A percentile compares a stretch with the other conserved stretches of the same genome.
These are phyloP conservation scores for Malassezia equina DNA, from an alignment of 1,284 basidiomycete genomes.

Conservation along the genomic window DNA sequence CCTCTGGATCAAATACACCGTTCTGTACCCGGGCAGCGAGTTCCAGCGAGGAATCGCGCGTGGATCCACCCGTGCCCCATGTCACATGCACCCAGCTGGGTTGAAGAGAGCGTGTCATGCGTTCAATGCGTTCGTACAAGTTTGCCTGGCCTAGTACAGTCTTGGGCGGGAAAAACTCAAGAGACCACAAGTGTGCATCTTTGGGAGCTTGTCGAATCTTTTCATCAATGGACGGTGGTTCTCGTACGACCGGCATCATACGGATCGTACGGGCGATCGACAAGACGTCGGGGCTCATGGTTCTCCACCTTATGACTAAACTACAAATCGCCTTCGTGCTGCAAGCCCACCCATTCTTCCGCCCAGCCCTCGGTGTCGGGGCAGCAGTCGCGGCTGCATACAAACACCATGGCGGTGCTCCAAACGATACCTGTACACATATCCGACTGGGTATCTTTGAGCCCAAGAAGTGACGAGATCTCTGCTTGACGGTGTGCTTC, in stretches of 20 bases:
- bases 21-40: conserved; percentile 51
- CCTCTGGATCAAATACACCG: conserved; percentile 26
- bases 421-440: conserved; percentile 33
- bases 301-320: not conserved
- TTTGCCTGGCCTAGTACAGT: conserved; percentile 77
- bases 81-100: conserved; percentile 59
- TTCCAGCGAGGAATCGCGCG: conserved; percentile 75
- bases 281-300: not conserved
- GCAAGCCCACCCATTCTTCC: conserved; percentile 30
- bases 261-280: not conserved
- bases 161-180: conserved; percentile 89
- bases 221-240: conserved; percentile 7
- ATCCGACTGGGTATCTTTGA: not conserved
- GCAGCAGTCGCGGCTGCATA: conserved; percentile 36
- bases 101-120: conserved; percentile 59
- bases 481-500: conserved; percentile 22
- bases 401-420: conserved; percentile 41
- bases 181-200: conserved; percentile 52
- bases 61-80: conserved; percentile 94
- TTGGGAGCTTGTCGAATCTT: conserved; percentile 8
- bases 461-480: conserved; percentile 33
- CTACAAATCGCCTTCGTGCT: conserved; percentile 31
- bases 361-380: conserved; percentile 24
- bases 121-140: conserved; percentile 36
- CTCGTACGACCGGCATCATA: not conserved